Conservation (phyloP, 2,329 filamentous ascomycete species). For the Hyphodiscus sp. region DNA sequence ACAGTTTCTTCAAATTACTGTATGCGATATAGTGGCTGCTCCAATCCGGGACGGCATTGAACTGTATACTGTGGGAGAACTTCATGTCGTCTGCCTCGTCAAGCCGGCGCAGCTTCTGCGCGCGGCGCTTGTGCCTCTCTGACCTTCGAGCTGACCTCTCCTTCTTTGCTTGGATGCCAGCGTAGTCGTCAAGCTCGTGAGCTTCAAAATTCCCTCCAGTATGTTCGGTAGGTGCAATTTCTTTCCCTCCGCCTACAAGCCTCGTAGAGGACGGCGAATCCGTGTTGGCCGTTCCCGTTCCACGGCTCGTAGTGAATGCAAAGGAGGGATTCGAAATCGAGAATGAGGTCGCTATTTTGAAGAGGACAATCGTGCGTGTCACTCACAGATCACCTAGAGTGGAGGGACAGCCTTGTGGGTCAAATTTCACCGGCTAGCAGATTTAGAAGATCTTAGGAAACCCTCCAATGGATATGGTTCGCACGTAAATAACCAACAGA, state of each 20-base stretch:
- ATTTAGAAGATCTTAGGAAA: background rate
- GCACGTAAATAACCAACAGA: too few species aligned
- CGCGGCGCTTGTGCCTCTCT: slow-evolving; percentile 37
- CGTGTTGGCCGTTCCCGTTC: slow-evolving; percentile 3
- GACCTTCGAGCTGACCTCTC: slow-evolving; percentile 5
- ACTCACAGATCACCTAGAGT: background rate
- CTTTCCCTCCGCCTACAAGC: slow-evolving; percentile 20
- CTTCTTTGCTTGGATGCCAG: slow-evolving; percentile 8
- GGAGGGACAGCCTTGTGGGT: background rate
- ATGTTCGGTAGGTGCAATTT: slow-evolving; percentile 6
- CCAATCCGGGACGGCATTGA: slow-evolving; percentile 99
- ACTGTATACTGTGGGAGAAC: slow-evolving; percentile 99
- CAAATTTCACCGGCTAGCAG: background rate
- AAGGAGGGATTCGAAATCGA: slow-evolving; percentile 20
- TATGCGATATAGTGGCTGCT: slow-evolving; percentile 97
- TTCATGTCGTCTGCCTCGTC: slow-evolving; percentile 86
- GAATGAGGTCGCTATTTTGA: slow-evolving; percentile 21
- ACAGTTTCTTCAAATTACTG: slow-evolving; percentile 98
- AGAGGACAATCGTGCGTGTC: background rate
- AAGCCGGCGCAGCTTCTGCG: slow-evolving; percentile 62
- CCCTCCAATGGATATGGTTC: background rate
- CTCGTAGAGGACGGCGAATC: slow-evolving; percentile 14
- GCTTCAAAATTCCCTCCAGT: slow-evolving; percentile 18
- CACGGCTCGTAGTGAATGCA: slow-evolving; percentile 4
- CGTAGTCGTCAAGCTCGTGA: slow-evolving; percentile 28